Percentiles rank a stretch among this genome's conserved stretches.
Evolutionary conservation across 257 asterid genomes (phyloP).

Genomic region (Petunia axillaris): DNA sequence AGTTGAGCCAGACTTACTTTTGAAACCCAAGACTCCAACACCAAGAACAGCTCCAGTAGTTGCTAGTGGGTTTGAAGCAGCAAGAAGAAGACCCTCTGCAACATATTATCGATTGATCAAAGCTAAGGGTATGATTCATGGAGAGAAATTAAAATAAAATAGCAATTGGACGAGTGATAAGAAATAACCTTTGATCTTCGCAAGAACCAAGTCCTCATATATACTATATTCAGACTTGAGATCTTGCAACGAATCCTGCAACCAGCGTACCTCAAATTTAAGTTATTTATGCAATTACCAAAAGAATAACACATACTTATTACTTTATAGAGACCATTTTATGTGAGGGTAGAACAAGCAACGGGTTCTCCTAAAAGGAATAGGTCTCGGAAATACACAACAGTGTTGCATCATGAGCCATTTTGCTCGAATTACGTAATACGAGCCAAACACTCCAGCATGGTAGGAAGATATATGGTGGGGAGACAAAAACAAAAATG

Average conservation of each 20-base stretch:
- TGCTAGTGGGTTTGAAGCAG: conserved; percentile 65
- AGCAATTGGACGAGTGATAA: not conserved
- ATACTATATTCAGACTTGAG: conserved; percentile 65
- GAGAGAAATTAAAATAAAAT: conserved; percentile 2
- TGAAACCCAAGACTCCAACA: conserved; percentile 68
- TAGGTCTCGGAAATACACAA: conserved; percentile 12
- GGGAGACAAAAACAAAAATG: conserved; percentile 1
- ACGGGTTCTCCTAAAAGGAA: conserved; percentile 3
- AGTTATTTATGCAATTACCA: conserved; percentile 23
- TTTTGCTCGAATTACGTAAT: not conserved
- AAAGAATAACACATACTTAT: conserved; percentile 15
- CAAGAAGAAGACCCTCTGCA: conserved; percentile 76
- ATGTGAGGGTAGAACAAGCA: conserved; percentile 5
- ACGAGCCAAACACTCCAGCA: not conserved
- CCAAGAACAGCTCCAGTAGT: conserved; percentile 72
- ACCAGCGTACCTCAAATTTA: conserved; percentile 36
- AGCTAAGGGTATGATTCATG: conserved; percentile 13
- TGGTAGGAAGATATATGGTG: conserved; percentile 11
- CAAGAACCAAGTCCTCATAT: conserved; percentile 73
- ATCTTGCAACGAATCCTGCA: conserved; percentile 81
- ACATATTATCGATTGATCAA: conserved; percentile 27
- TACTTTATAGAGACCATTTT: conserved; percentile 14
- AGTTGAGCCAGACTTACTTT: conserved; percentile 48
- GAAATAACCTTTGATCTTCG: conserved; percentile 72
- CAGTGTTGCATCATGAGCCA: not conserved